Conservation (phyloP, 805 yeast species). For the Jamesozyma jinghongensis region DNA sequence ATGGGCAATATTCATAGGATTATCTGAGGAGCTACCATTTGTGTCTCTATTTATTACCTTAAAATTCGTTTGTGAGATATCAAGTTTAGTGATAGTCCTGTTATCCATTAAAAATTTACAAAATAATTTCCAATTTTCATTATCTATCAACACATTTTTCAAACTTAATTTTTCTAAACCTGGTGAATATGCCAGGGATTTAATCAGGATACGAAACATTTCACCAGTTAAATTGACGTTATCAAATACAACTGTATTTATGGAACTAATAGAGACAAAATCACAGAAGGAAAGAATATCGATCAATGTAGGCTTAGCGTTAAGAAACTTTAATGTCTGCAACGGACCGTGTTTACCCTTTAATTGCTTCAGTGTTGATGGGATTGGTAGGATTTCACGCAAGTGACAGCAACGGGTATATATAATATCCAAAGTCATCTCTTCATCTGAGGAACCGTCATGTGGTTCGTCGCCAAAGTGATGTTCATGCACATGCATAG, state of each 20-base stretch:
- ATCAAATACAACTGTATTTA: slow-evolving; percentile 65
- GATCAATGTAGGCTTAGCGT: slow-evolving; percentile 79
- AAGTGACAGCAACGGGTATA: slow-evolving; percentile 90
- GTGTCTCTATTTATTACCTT: slow-evolving; percentile 12
- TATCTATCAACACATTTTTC: slow-evolving; percentile 65
- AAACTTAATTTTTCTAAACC: slow-evolving; percentile 63
- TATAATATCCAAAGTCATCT: slow-evolving; percentile 46
- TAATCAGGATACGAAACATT: slow-evolving; percentile 65
- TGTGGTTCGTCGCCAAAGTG: slow-evolving; percentile 34
- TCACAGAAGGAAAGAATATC: slow-evolving; percentile 85
- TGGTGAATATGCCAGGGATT: slow-evolving; percentile 57
- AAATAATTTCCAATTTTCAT: slow-evolving; percentile 66
- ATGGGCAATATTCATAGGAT: slow-evolving; percentile 22
- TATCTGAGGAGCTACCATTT: slow-evolving; percentile 12
- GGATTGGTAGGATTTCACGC: slow-evolving; percentile 84
- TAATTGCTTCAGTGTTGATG: slow-evolving; percentile 76
- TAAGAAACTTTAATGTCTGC: slow-evolving; percentile 58
- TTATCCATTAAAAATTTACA: slow-evolving; percentile 68
- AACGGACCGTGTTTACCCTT: slow-evolving; percentile 69
- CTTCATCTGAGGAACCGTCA: slow-evolving; percentile 14
- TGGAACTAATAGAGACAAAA: slow-evolving; percentile 75
- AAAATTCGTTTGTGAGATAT: slow-evolving; percentile 54
- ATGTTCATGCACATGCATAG: slow-evolving; percentile 54
- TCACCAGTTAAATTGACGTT: slow-evolving; percentile 65
- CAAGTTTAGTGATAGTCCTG: slow-evolving; percentile 48